Evolutionary conservation across 2,329 filamentous ascomycete species (phyloP).

Genomic region (Fonsecaea monophora): DNA sequence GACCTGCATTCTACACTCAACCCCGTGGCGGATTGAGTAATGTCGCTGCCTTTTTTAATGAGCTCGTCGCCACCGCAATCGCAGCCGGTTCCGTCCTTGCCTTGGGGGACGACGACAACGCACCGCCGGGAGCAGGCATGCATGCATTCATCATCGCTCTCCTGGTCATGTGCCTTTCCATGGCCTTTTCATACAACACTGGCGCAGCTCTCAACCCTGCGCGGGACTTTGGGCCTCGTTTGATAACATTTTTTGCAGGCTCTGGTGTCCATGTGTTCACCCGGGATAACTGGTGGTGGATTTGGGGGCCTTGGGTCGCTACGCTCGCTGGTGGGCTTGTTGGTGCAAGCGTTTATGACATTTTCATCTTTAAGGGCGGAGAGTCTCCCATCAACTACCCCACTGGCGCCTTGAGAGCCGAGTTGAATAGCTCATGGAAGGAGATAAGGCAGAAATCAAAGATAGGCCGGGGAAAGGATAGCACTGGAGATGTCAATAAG

Average conservation of each 20-base stretch:
- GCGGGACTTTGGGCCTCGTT: conserved; percentile 47
- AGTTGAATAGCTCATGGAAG: conserved; percentile 8
- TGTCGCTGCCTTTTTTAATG: conserved; percentile 48
- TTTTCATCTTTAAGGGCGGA: conserved; percentile 49
- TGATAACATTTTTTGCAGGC: conserved; percentile 45
- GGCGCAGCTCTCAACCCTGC: conserved; percentile 48
- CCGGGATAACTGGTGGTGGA: conserved; percentile 45
- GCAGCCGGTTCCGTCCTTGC: conserved; percentile 46
- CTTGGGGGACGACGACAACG: conserved; percentile 52
- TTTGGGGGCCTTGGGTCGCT: conserved; percentile 48
- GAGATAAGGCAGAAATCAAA: not conserved
- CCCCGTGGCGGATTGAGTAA: conserved; percentile 41
- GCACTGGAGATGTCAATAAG: not conserved
- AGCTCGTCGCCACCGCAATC: conserved; percentile 47
- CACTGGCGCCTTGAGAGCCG: not conserved
- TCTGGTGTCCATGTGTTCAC: conserved; percentile 44
- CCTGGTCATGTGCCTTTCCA: conserved; percentile 45
- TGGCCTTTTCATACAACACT: conserved; percentile 48
- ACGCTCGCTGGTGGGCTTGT: conserved; percentile 45
- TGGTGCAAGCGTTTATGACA: conserved; percentile 47
- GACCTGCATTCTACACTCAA: conserved; percentile 43
- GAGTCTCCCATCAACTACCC: conserved; percentile 38
- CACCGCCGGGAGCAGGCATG: conserved; percentile 54
- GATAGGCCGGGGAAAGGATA: conserved; percentile 5
- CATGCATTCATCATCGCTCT: conserved; percentile 55